Evolutionary conservation across 352 stramenopile species (phyloP).

Genomic region (Plasmopara muralis): DNA sequence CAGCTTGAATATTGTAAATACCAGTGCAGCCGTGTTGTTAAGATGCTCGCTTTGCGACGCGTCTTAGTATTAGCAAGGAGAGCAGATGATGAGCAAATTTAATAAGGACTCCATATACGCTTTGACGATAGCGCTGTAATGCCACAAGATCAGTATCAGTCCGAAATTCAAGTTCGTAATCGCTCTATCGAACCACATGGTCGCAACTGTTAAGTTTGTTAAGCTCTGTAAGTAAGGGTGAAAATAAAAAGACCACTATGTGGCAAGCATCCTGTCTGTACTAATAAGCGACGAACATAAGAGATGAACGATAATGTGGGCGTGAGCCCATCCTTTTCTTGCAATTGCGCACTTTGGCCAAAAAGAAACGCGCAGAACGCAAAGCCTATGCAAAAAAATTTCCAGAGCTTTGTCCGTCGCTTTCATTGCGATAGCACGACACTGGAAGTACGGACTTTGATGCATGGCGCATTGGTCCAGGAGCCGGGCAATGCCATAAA

Average conservation of each 20-base stretch:
- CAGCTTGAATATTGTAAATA: neutral
- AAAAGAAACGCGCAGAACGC: neutral
- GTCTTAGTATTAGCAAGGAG: too few relatives aligned
- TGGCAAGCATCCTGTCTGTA: too few relatives aligned
- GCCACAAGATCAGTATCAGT: neutral
- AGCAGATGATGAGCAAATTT: too few relatives aligned
- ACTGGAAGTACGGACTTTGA: neutral
- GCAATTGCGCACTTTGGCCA: neutral
- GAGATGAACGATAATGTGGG: neutral
- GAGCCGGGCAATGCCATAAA: neutral
- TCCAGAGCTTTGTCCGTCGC: neutral
- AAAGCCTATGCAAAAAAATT: neutral
- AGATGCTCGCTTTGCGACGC: neutral
- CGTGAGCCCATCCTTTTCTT: neutral
- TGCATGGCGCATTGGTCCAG: too few relatives aligned
- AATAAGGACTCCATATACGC: too few relatives aligned
- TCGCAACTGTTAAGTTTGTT: too few relatives aligned
- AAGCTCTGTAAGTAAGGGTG: too few relatives aligned
- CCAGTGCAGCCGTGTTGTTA: neutral
- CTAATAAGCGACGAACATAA: neutral
- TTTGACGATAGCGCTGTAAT: neutral
- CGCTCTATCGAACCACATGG: too few relatives aligned
- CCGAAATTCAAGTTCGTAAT: neutral
- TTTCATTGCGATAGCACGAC: neutral
- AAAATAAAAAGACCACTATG: too few relatives aligned